Evolutionary conservation across 306 rosid species (phyloP).

Genomic region (Adenanthera pavonina): DNA sequence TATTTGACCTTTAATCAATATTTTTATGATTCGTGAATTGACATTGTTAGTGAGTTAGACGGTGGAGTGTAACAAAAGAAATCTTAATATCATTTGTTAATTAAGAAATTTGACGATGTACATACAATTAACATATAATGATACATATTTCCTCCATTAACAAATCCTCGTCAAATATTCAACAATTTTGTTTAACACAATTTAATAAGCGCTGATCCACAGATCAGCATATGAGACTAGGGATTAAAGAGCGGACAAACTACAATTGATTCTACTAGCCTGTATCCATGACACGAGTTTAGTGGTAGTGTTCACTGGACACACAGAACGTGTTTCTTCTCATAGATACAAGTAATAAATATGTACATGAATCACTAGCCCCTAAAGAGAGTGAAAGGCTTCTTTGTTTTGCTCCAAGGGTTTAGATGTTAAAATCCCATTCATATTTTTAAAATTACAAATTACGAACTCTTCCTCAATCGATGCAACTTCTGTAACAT

Average conservation of each 20-base stretch:
- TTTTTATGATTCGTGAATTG: too few relatives aligned
- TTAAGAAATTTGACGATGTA: too few relatives aligned
- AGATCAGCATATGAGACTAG: neutral
- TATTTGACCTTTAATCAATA: too few relatives aligned
- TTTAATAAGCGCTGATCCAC: neutral
- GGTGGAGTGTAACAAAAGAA: too few relatives aligned
- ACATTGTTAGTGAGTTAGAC: too few relatives aligned
- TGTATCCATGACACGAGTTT: neutral
- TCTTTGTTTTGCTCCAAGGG: conserved; percentile 26
- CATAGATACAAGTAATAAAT: conserved; percentile 37
- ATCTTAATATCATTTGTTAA: too few relatives aligned
- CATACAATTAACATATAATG: too few relatives aligned
- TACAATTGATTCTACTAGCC: neutral
- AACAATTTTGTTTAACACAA: neutral
- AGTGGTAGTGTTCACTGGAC: neutral
- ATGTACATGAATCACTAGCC: conserved; percentile 48
- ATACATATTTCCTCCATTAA: neutral
- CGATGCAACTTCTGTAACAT: conserved; percentile 30
- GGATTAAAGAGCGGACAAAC: neutral
- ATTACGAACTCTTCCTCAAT: conserved; percentile 43
- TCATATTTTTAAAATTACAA: conserved; percentile 33
- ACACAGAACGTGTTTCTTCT: neutral
- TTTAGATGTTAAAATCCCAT: conserved; percentile 27
- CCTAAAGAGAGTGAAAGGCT: neutral
- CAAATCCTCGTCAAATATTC: neutral